Percentiles rank a stretch among this genome's conserved stretches.
Evolutionary conservation across 805 yeast genomes (phyloP).

Genomic region (Saitoella complicata): DNA sequence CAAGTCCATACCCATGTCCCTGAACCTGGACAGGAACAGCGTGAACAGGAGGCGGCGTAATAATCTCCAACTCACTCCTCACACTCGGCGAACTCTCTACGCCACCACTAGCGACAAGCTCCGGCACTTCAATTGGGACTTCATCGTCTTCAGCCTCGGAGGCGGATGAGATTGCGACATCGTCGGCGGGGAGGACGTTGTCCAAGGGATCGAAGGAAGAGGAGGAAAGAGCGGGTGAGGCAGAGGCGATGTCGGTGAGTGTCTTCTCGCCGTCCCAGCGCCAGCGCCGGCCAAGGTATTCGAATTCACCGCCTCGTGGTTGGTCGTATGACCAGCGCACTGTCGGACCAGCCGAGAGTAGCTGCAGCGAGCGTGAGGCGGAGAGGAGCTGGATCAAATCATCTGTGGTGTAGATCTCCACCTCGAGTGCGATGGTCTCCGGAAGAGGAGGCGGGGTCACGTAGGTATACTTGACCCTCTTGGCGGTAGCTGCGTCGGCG

Average conservation of each 20-base stretch:
- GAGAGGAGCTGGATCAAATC: constrained; percentile 26
- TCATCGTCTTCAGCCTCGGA: too few relatives aligned
- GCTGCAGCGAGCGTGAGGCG: constrained; percentile 28
- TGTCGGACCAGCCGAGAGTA: constrained; percentile 19
- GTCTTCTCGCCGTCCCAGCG: constrained; percentile 24
- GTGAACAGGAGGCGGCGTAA: too few relatives aligned
- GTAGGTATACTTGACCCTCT: not conserved
- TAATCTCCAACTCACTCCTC: too few relatives aligned
- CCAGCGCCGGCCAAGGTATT: constrained; percentile 24
- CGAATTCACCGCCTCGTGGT: constrained; percentile 18
- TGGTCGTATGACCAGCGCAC: constrained; percentile 3
- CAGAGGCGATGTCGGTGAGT: constrained; percentile 15
- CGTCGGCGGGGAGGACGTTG: too few relatives aligned
- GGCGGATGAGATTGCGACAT: too few relatives aligned
- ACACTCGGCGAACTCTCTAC: too few relatives aligned
- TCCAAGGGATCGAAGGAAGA: too few relatives aligned
- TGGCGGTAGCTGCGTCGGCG: not conserved
- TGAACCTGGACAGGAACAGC: too few relatives aligned
- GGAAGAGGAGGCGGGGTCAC: constrained; percentile 6
- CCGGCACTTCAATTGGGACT: too few relatives aligned
- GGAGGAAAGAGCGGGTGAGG: too few relatives aligned
- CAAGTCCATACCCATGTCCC: too few relatives aligned
- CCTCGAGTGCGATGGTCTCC: constrained; percentile 3
- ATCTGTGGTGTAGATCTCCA: constrained; percentile 14
- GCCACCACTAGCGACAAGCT: too few relatives aligned